Base-by-base conservation (phyloP, 257 asterid species). In the Voacanga thouarsii region DNA sequence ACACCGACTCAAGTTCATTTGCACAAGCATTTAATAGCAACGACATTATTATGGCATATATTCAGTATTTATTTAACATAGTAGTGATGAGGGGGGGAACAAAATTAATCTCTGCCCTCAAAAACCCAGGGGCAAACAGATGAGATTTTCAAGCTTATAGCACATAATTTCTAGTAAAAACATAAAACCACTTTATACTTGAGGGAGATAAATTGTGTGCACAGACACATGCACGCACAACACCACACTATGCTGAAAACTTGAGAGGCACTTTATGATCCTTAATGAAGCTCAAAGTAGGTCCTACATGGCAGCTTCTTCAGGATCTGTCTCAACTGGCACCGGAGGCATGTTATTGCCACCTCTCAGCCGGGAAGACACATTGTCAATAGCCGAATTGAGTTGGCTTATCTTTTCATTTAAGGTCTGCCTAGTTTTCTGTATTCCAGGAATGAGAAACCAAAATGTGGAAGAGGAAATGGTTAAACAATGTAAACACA, bases 381-480 rank as follows among this genome's bases (percentile, higher is more conserved):
- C 97, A 39, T 90, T 89, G 90, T 92, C 98, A 67, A 94, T 92
- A 80, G 97, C 98, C 68, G 88, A 87, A 85, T 89, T 94, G 85
- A 94, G 96, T 80, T 92, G 97, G 81, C 90, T 82, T 64, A 92
- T 84, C 79, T 91, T 94, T 74, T 87, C 92, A 74, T 88, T 89
- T 84, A 94, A 80, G 41, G 89, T 91, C 86, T 87, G 87, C 84
- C 98, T 86, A 70, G 93, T 94, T 84, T 83, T 89, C 97, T 92
- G 97, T 71, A 82, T 81, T 76, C 63, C 79, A 80, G 12, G 16
- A 73, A 84, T 41, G 44, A 61, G 56, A 33, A 72, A 63, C 39
- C 56, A 65, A 59, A 30, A 1, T 15, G 21, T 53, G 78, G 26
- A 15, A n/a, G 60, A 64, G 4, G 39, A 43, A 45, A 69, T 7